Base-by-base conservation (phyloP, 2,329 filamentous ascomycete species). In the Cadophora sp. region DNA sequence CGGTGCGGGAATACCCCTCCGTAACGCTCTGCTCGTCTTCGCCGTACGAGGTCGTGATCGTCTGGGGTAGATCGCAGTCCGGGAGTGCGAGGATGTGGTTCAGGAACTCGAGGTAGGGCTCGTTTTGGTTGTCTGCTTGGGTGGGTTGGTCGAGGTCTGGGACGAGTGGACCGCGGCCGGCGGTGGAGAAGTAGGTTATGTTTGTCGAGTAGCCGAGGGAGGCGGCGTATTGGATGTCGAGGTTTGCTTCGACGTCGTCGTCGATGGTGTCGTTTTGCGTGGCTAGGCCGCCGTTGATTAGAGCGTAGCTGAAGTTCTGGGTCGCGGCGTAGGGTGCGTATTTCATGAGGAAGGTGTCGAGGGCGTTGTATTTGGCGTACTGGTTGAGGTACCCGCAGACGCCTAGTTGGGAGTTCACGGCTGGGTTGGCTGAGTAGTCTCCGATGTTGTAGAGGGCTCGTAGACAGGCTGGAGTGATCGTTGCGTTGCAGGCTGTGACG, bases 11-110 rank as follows among this genome's bases (percentile, higher is more conserved):
- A 73, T 91, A 92, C 7, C 83, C 83, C 13, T 80, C 73, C 0
- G 89, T 89, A 0, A 92, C 82, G 1, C 84, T 84, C 73, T 91
- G 87, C 77, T 92, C 89, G 66, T 88, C 83, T 66, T 91, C 89
- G 50, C 87, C 89, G 75, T 92, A 92, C 0, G 87, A 90, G 14
- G 86, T 89, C 60, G 83, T 86, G 74, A 92, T 83, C 11, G 88
- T 85, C 56, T 87, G 83, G 0, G 89, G 89, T 0, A 91, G 79
- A 68, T 77, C 68, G 11, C 79, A 67, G 68, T 85, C 78, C 24
- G 76, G 73, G 66, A 85, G 83, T 1, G 79, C 76, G 0, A 89
- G 81, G 1, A 90, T 76, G 75, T 87, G 85, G 59, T 84, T 81
- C 4, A 90, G 79, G 80, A 85, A 91, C 14, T 81, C 81, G 1